Conservation (phyloP, 805 yeast species). For the Wickerhamiella occidentalis region DNA sequence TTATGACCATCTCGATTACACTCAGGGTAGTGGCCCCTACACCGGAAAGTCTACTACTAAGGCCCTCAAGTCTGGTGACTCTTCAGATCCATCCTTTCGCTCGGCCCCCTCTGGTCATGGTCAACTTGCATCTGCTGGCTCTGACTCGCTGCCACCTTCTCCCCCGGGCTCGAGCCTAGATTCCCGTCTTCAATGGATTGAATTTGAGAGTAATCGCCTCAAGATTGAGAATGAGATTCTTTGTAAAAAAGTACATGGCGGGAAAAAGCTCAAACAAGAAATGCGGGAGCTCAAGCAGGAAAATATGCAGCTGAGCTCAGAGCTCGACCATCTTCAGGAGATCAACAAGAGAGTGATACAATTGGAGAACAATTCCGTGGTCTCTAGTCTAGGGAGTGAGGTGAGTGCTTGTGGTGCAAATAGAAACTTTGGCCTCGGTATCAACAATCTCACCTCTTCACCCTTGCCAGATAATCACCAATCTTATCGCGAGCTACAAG, state of each 20-base stretch:
- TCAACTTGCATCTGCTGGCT: too few relatives aligned
- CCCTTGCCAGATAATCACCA: neutral
- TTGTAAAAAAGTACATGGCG: conserved; percentile 49
- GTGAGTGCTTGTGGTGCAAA: neutral
- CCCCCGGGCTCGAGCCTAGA: neutral
- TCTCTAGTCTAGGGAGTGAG: neutral
- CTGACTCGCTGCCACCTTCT: neutral
- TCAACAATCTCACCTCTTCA: neutral
- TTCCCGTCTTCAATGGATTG: neutral
- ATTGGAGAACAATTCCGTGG: neutral
- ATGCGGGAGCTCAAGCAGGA: conserved; percentile 54
- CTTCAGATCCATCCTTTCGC: too few relatives aligned
- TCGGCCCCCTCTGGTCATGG: too few relatives aligned
- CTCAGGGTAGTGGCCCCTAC: neutral
- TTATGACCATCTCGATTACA: neutral
- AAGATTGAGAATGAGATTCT: conserved; percentile 64
- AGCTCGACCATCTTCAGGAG: conserved; percentile 1
- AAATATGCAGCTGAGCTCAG: neutral
- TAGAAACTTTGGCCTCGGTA: neutral
- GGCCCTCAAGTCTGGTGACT: too few relatives aligned
- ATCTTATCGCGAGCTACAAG: neutral
- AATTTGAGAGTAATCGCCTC: conserved; percentile 27
- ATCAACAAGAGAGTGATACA: neutral
- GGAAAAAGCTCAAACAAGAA: conserved; percentile 49
- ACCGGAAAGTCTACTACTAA: neutral